Percentiles rank a stretch among this genome's conserved stretches.
phyloP scores from a whole-genome alignment of 345 rosid species.

The Gossypium rotundifolium region DNA sequence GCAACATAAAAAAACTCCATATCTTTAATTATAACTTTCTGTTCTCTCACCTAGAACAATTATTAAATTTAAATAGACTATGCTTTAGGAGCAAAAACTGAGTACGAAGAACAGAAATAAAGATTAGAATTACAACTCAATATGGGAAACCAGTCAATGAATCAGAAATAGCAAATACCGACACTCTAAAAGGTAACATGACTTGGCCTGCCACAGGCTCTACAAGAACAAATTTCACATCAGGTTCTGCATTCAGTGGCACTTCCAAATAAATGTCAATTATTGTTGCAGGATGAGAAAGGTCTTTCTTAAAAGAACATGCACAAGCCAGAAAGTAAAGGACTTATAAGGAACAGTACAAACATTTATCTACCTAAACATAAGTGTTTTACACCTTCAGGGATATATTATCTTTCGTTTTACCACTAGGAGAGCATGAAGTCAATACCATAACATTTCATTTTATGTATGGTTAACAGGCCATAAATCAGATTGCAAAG shows the following conservation, averaged over 20 bases:
- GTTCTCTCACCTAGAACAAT: neutral
- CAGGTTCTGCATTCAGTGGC: neutral
- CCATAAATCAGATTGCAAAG: neutral
- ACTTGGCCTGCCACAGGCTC: neutral
- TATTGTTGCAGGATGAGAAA: neutral
- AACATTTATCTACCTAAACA: neutral
- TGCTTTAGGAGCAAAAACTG: neutral
- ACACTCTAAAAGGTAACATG: slow-evolving; percentile 3
- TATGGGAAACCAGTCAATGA: neutral
- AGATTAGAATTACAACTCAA: neutral
- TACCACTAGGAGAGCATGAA: neutral
- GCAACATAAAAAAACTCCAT: too few species aligned
- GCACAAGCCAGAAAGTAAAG: neutral
- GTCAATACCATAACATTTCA: neutral
- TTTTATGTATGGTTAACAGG: neutral
- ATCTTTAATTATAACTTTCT: neutral
- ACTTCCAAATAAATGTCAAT: neutral
- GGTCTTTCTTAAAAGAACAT: neutral
- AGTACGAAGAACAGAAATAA: neutral
- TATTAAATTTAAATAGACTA: neutral
- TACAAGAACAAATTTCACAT: neutral
- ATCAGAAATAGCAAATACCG: neutral
- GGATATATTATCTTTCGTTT: neutral
- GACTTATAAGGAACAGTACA: neutral
- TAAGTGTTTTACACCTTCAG: neutral